Percentiles rank a stretch among this genome's conserved stretches.
phyloP scores from a whole-genome alignment of 2,329 filamentous ascomycete genomes.

The Cladorrhinum sp. region DNA sequence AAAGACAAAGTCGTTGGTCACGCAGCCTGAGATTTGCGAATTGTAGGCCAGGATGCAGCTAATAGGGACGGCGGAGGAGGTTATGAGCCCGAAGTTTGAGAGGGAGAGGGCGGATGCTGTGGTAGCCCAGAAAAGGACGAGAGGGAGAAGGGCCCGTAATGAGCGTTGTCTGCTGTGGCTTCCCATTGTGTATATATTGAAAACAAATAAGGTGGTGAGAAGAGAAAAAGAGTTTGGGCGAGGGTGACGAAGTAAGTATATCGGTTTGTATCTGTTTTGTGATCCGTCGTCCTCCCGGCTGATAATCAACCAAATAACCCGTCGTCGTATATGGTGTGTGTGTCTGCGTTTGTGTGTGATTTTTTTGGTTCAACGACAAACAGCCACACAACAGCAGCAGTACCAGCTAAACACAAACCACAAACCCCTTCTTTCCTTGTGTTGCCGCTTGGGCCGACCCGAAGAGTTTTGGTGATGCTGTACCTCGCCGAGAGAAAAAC shows the following conservation, averaged over 20 bases:
- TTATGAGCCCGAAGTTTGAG: constrained; percentile 41
- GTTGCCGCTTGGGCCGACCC: background rate
- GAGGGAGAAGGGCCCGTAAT: background rate
- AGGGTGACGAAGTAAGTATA: too few species aligned
- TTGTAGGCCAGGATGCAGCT: constrained; percentile 43
- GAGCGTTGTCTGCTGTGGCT: background rate
- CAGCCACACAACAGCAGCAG: background rate
- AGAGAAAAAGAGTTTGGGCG: background rate
- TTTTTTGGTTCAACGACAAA: background rate
- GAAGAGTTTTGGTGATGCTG: background rate
- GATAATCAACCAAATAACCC: background rate
- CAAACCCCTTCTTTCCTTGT: background rate
- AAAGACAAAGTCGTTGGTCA: constrained; percentile 34
- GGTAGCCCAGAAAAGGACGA: constrained; percentile 22
- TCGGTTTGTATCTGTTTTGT: too few species aligned
- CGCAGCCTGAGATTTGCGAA: constrained; percentile 39
- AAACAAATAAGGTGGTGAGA: background rate
- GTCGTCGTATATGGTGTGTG: background rate
- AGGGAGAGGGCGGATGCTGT: constrained; percentile 35
- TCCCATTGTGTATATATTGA: background rate
- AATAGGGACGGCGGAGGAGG: constrained; percentile 36
- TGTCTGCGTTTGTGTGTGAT: background rate
- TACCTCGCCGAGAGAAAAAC: constrained; percentile 10
- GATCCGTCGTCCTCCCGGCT: background rate
- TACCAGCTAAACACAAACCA: background rate